Percentiles rank a stretch among this genome's conserved stretches.
phyloP scores from a whole-genome alignment of 129 eudicot genomes.

The Tagetes patula region DNA sequence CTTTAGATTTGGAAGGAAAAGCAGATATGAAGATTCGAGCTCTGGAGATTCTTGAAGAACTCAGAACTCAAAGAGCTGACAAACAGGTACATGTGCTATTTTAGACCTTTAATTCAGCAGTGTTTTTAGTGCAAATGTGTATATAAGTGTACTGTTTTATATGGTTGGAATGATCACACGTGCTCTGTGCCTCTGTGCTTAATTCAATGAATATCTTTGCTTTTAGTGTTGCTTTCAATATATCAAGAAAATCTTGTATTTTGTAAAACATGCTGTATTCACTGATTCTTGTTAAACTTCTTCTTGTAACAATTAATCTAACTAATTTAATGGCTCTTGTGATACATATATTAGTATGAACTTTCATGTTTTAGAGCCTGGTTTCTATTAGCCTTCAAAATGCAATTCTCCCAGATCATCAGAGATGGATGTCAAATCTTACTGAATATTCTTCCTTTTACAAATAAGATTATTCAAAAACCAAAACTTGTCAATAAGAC shows the following conservation, averaged over 20 bases:
- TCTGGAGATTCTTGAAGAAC: constrained; percentile 75
- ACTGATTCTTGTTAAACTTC: background rate
- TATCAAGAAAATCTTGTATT: background rate
- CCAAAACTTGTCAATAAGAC: background rate
- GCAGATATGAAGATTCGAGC: constrained; percentile 86
- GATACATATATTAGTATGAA: background rate
- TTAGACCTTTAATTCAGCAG: background rate
- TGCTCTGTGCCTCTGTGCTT: background rate
- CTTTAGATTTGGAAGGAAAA: constrained; percentile 84
- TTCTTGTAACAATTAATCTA: background rate
- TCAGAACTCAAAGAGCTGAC: constrained; percentile 89
- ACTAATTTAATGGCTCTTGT: background rate
- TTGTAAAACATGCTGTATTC: background rate
- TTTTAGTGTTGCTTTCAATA: background rate
- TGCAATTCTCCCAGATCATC: background rate
- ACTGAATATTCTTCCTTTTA: background rate
- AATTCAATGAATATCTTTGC: background rate
- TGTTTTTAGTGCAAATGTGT: background rate
- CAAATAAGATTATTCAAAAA: background rate
- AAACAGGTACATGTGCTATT: constrained; percentile 56
- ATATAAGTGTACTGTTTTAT: constrained; percentile 7
- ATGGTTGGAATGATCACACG: background rate
- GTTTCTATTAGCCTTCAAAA: background rate
- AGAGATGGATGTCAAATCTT: background rate
- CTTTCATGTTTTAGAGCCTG: background rate